Percentiles rank a stretch among this genome's conserved stretches.
Evolutionary conservation across 2,329 filamentous ascomycete species (phyloP).

Genomic region (Xylaria digitata): DNA sequence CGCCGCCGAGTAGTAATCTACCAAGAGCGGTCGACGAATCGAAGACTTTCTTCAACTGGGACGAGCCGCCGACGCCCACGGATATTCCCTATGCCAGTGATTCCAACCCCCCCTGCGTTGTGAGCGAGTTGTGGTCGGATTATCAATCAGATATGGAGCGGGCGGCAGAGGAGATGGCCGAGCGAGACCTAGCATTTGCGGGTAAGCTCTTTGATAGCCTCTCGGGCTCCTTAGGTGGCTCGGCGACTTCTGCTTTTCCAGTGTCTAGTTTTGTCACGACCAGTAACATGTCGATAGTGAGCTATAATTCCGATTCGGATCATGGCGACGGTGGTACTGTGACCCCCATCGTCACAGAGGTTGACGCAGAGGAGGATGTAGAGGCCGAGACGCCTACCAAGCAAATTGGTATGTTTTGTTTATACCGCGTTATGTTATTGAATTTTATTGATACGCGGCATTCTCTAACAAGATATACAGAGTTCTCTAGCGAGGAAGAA

Average conservation of each 20-base stretch:
- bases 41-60: constrained; percentile 18
- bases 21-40: neutral
- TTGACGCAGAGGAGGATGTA: constrained; percentile 28
- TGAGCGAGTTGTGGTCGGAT: constrained; percentile 38
- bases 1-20: neutral
- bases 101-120: constrained; percentile 23
- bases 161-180: constrained; percentile 41
- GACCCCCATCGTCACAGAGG: constrained; percentile 37
- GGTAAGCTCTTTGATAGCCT: constrained; percentile 46
- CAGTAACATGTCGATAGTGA: constrained; percentile 49
- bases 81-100: constrained; percentile 20
- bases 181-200: constrained; percentile 45
- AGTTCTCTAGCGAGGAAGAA: constrained; percentile 41
- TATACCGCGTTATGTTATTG: neutral
- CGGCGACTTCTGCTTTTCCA: constrained; percentile 40
- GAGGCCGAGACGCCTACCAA: constrained; percentile 19
- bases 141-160: constrained; percentile 37
- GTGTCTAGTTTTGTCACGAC: constrained; percentile 38
- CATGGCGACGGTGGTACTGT: constrained; percentile 32
- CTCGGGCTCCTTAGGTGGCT: constrained; percentile 36
- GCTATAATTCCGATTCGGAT: constrained; percentile 42
- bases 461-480: constrained; percentile 34
- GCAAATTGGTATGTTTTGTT: constrained; percentile 42
- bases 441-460: neutral
- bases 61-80: constrained; percentile 36